A percentile compares a stretch with the other conserved stretches of the same genome.
Conservation (phyloP, 2,329 filamentous ascomycete species). For the Fusarium anthophilum region DNA sequence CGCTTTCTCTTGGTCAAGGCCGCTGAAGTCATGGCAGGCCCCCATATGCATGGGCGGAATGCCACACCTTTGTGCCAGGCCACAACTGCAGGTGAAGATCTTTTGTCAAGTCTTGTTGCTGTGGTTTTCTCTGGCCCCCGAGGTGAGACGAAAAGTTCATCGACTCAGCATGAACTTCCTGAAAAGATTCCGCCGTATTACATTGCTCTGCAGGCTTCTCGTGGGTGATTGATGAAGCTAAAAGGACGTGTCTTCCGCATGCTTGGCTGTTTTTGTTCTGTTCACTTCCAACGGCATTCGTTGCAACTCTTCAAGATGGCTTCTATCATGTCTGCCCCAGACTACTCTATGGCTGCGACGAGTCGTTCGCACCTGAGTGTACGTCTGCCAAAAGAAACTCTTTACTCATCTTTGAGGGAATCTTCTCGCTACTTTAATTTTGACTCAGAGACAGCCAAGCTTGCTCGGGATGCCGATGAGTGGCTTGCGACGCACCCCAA, state of each 20-base stretch:
- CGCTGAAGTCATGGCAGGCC: slow-evolving; percentile 22
- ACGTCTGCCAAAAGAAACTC: slow-evolving; percentile 38
- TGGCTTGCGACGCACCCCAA: slow-evolving; percentile 38
- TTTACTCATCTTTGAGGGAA: slow-evolving; percentile 36
- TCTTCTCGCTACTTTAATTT: slow-evolving; percentile 41
- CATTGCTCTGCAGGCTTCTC: slow-evolving; percentile 1
- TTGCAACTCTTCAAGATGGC: slow-evolving; percentile 32
- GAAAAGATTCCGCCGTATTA: slow-evolving; percentile 15
- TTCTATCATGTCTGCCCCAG: slow-evolving; percentile 43
- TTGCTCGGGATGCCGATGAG: slow-evolving; percentile 33
- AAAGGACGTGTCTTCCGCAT: slow-evolving; percentile 7
- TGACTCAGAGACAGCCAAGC: slow-evolving; percentile 35
- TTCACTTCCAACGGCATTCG: background rate
- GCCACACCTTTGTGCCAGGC: slow-evolving; percentile 19
- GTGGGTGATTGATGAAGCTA: slow-evolving; percentile 6
- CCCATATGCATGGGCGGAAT: background rate
- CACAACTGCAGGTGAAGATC: slow-evolving; percentile 24
- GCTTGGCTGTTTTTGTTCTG: background rate
- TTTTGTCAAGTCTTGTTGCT: slow-evolving; percentile 6
- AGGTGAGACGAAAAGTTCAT: slow-evolving; percentile 19
- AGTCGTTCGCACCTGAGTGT: slow-evolving; percentile 40
- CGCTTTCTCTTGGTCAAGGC: slow-evolving; percentile 14
- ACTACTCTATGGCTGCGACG: slow-evolving; percentile 40
- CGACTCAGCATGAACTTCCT: slow-evolving; percentile 15
- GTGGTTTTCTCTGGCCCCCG: slow-evolving; percentile 13